A percentile compares a stretch with the other conserved stretches of the same genome.
Evolutionary conservation across 2,329 filamentous ascomycete genomes (phyloP).

Genomic region (Colletotrichum coccodes): DNA sequence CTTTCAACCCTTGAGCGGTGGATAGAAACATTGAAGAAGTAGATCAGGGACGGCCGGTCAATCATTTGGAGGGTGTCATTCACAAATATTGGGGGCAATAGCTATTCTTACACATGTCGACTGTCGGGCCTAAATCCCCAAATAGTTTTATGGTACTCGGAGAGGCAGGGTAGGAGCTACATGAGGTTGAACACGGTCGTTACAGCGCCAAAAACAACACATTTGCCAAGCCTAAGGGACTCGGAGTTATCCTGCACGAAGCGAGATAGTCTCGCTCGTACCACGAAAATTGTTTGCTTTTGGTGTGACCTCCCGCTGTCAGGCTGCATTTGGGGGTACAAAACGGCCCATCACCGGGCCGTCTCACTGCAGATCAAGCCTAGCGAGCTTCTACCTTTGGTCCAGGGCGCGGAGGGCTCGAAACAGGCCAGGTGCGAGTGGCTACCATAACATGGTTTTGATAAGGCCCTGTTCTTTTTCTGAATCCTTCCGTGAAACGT

Average conservation of each 20-base stretch:
- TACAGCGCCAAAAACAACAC: too few relatives aligned
- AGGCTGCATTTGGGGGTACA: neutral
- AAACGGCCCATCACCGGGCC: slow-evolving; percentile 7
- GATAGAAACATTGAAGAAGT: neutral
- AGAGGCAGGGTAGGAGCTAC: too few relatives aligned
- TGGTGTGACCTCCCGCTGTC: neutral
- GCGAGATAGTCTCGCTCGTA: too few relatives aligned
- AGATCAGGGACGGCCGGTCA: neutral
- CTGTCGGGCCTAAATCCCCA: too few relatives aligned
- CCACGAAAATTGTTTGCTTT: too few relatives aligned
- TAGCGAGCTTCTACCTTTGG: neutral
- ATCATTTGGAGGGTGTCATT: neutral
- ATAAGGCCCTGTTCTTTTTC: neutral
- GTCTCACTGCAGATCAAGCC: neutral
- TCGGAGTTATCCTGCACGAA: too few relatives aligned
- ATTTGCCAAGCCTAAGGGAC: too few relatives aligned
- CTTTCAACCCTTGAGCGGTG: neutral
- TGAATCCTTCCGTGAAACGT: too few relatives aligned
- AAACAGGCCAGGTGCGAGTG: neutral
- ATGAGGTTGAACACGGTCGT: too few relatives aligned
- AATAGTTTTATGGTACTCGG: too few relatives aligned
- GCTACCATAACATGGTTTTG: neutral
- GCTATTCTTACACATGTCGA: too few relatives aligned
- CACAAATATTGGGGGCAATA: neutral
- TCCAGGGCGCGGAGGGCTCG: neutral